These are phyloP conservation scores for Penicillium rolfsii DNA, from an alignment of 2,329 filamentous ascomycete species.

Conservation along the genomic window DNA sequence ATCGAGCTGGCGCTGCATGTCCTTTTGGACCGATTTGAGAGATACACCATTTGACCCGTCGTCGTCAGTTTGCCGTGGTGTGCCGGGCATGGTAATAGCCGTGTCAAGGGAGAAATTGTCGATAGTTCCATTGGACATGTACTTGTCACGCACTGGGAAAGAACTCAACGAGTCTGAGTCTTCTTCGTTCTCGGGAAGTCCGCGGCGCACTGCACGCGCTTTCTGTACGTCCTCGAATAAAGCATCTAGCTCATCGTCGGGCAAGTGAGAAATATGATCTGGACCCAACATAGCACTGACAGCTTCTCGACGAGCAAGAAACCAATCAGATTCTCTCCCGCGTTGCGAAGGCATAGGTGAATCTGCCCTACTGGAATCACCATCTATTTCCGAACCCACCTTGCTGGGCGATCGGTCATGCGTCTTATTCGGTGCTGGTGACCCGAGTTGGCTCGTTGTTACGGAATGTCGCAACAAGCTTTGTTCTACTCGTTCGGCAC, in stretches of 20 bases:
- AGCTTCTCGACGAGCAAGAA: constrained; percentile 89
- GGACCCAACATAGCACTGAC: constrained; percentile 85
- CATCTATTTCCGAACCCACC: constrained; percentile 74
- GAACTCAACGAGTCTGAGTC: constrained; percentile 88
- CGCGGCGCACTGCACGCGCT: constrained; percentile 81
- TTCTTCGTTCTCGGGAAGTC: constrained; percentile 65
- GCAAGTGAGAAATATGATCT: constrained; percentile 85
- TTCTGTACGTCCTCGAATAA: constrained; percentile 93
- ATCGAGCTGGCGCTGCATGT: constrained; percentile 81
- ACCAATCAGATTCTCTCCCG: constrained; percentile 85
- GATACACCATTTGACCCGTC: constrained; percentile 63
- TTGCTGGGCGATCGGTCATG: constrained; percentile 84
- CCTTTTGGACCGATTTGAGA: constrained; percentile 74
- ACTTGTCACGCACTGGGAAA: constrained; percentile 88
- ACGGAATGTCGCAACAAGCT: constrained; percentile 85
- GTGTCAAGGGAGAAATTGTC: constrained; percentile 98
- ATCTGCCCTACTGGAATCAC: constrained; percentile 71
- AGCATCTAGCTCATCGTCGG: constrained; percentile 90
- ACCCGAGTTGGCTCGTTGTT: constrained; percentile 65
- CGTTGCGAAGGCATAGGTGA: constrained; percentile 75
- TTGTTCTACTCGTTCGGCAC: constrained; percentile 85
- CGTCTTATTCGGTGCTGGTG: constrained; percentile 64
- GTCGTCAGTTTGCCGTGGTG: constrained; percentile 71
- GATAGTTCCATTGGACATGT: constrained; percentile 89
- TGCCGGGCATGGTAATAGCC: constrained; percentile 89